Conservation (phyloP, 805 yeast species). For the Myxozyma kluyveri region DNA sequence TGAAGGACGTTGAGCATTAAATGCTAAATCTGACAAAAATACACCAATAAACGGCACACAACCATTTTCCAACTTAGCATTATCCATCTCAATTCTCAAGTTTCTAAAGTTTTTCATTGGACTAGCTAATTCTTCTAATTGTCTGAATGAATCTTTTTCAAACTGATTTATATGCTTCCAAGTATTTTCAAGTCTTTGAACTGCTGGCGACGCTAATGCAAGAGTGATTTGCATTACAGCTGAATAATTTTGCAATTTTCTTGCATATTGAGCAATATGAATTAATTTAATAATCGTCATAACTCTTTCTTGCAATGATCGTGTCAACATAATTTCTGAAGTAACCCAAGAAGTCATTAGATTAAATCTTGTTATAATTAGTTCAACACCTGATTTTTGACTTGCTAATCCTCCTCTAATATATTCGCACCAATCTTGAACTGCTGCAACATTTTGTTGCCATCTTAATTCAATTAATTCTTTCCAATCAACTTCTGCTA, state of each 20-base stretch:
- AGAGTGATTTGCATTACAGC: constrained; percentile 83
- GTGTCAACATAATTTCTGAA: constrained; percentile 78
- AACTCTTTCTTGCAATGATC: constrained; percentile 55
- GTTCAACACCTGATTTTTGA: constrained; percentile 83
- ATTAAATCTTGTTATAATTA: constrained; percentile 82
- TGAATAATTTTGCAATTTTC: constrained; percentile 71
- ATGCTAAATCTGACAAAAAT: constrained; percentile 67
- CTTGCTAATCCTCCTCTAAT: constrained; percentile 55
- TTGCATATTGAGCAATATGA: constrained; percentile 77
- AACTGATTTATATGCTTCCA: constrained; percentile 74
- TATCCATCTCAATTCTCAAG: constrained; percentile 62
- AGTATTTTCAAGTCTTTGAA: constrained; percentile 60
- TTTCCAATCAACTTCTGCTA: constrained; percentile 87
- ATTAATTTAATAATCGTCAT: constrained; percentile 79
- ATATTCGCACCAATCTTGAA: constrained; percentile 79
- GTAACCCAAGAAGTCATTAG: constrained; percentile 85
- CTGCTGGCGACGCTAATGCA: constrained; percentile 68
- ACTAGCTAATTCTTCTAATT: constrained; percentile 66
- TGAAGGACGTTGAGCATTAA: constrained; percentile 64
- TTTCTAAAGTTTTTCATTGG: constrained; percentile 70
- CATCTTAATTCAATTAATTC: constrained; percentile 76
- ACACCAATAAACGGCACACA: constrained; percentile 79
- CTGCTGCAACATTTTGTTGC: constrained; percentile 63
- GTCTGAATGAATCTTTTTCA: constrained; percentile 64
- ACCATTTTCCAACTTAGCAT: constrained; percentile 63